These are phyloP conservation scores for Coffea eugenioides DNA, from an alignment of 257 asterid genomes.

Conservation along the genomic window DNA sequence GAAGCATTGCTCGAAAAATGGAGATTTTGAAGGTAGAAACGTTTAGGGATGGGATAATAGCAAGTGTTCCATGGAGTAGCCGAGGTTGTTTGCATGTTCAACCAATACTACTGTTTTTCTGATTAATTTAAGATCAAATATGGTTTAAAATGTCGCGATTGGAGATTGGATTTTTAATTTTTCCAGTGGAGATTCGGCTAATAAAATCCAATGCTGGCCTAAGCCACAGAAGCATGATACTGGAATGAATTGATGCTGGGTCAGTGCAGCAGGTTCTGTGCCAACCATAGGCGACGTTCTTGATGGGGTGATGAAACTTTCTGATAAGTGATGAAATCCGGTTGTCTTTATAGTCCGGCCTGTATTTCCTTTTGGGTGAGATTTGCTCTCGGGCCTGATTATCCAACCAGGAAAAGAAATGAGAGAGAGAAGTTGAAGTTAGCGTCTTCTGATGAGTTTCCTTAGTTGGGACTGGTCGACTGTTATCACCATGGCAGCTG, in stretches of 20 bases:
- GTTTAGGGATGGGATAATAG: constrained; percentile 59
- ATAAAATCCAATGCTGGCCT: not conserved
- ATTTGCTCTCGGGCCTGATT: too few relatives aligned
- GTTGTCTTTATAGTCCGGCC: too few relatives aligned
- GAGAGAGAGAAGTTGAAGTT: too few relatives aligned
- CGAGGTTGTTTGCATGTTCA: constrained; percentile 61
- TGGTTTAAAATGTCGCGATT: constrained; percentile 2
- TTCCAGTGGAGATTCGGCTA: not conserved
- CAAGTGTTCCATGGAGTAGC: constrained; percentile 61
- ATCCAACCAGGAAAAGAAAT: too few relatives aligned
- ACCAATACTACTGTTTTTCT: constrained; percentile 19
- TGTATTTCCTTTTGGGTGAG: too few relatives aligned
- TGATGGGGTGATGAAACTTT: too few relatives aligned
- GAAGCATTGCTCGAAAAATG: constrained; percentile 26
- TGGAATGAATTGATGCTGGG: not conserved
- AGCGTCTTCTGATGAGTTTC: too few relatives aligned
- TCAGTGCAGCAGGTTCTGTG: not conserved
- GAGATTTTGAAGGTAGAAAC: constrained; percentile 32
- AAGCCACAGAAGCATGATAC: not conserved
- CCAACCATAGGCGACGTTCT: too few relatives aligned
- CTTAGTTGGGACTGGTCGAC: too few relatives aligned
- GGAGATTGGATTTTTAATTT: not conserved
- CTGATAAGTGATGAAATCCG: too few relatives aligned
- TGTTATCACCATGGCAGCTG: too few relatives aligned
- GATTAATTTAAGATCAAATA: constrained; percentile 8